Evolutionary conservation across 1,284 basidiomycete species (phyloP).

Genomic region (Ganoderma lucidum): DNA sequence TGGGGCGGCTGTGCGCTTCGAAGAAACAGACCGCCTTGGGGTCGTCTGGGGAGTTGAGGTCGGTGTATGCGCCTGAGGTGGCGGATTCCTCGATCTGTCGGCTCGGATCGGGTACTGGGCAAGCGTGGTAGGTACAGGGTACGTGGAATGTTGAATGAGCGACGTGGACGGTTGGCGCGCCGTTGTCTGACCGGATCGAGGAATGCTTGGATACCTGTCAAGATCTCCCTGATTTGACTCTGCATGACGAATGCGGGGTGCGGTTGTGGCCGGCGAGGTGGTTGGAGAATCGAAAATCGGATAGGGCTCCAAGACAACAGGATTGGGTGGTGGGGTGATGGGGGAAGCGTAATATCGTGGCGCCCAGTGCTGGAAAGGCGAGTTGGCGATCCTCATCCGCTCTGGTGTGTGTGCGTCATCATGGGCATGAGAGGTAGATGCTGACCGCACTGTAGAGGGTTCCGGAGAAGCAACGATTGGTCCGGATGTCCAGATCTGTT

Average conservation of each 20-base stretch:
- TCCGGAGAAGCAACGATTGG: conserved; percentile 1
- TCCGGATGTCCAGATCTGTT: background rate
- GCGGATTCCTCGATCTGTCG: conserved; percentile 2
- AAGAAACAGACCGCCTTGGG: background rate
- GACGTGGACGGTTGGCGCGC: background rate
- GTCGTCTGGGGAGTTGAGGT: background rate
- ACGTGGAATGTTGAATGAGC: background rate
- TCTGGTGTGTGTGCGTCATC: background rate
- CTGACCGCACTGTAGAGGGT: background rate
- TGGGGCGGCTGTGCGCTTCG: background rate
- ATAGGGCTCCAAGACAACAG: background rate
- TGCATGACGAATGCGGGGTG: background rate
- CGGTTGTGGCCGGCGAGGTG: background rate
- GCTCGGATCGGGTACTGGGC: conserved; percentile 5
- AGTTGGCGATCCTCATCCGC: background rate
- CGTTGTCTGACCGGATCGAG: background rate
- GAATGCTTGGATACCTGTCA: background rate
- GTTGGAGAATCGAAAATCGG: conserved; percentile 6
- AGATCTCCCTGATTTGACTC: background rate
- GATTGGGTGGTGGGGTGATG: conserved; percentile 2
- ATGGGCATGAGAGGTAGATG: background rate
- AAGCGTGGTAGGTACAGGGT: background rate
- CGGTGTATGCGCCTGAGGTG: background rate
- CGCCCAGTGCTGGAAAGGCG: conserved; percentile 2
- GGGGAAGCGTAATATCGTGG: conserved; percentile 3